Base-by-base conservation (phyloP, 23 red algal genomes). In the Gracilaria vermiculophylla region DNA sequence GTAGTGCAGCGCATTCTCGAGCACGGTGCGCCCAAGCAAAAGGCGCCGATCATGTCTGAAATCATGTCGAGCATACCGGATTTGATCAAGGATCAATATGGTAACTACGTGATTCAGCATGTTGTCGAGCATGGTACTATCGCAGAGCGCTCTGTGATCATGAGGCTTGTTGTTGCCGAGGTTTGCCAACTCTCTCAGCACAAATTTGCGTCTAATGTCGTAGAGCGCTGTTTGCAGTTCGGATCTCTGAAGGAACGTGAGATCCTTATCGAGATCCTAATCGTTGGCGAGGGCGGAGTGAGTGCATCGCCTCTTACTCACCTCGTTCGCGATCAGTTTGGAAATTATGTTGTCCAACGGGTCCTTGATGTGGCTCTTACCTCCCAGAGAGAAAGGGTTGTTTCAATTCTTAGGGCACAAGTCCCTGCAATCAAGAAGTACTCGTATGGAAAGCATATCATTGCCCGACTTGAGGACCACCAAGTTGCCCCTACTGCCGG, bases 331-430 rank as follows among this genome's bases (percentile, higher is more conserved):
- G 93, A 99, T 79, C 88, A 93, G 42, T 99, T 94, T 76, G 97
- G 92, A 2, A 99, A 99, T 62, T 99, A 96, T 94, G 97, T 99
- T 42, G 97, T 95, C 21, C 97, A 99, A 84, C 88, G 97, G 19
- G 88, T 95, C 24, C 91, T 99, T 37, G 97, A 99, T 57, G 90
- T 99, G 15, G 97, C 97, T 44, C 58, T 42, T 43, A 49, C 92
- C 15, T 52, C 62, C 27, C 97, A 99, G 40, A 82, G 93, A 23
- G 81, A 91, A 80, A 64, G 80, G 19, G 92, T 94, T 34, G 97
- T 95, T 60, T 24, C 78, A 17, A 71, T 99, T 53, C 69, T 99
- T 43, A 83, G 90, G 39, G 62, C 78, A 45, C 88, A 99, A 77
- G 81, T 99, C 0, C 60, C 76, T 19, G 76, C 85, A 14, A 96